Evolutionary conservation across 1,284 basidiomycete genomes (phyloP).

Genomic region (Moesziomyces globuligerus): DNA sequence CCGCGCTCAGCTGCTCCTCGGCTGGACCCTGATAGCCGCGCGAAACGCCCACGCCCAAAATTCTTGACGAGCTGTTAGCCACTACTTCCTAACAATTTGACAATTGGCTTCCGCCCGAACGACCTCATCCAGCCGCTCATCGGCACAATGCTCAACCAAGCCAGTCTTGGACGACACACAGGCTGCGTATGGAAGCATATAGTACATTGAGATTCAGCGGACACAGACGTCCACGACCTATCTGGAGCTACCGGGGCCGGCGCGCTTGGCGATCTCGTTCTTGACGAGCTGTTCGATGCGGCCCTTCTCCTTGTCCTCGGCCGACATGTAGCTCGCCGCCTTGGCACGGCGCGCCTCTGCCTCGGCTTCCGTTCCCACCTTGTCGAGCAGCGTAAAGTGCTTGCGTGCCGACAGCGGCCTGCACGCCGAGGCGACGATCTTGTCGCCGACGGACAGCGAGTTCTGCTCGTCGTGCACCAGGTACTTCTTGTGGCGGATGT

Average conservation of each 20-base stretch:
- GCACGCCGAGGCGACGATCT: constrained; percentile 58
- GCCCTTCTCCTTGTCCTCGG: constrained; percentile 57
- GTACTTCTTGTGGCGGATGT: constrained; percentile 62
- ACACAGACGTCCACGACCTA: not conserved
- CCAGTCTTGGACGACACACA: too few relatives aligned
- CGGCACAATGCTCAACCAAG: too few relatives aligned
- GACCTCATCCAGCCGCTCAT: too few relatives aligned
- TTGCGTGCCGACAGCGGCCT: constrained; percentile 62
- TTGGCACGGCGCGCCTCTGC: constrained; percentile 39
- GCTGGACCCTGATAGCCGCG: constrained; percentile 7
- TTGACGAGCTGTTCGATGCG: constrained; percentile 58
- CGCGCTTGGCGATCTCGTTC: constrained; percentile 45
- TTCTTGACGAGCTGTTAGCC: constrained; percentile 2
- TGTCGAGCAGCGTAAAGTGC: constrained; percentile 53
- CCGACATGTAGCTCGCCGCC: constrained; percentile 49
- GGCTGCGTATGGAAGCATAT: not conserved
- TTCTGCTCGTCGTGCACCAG: constrained; percentile 59
- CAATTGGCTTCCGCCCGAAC: too few relatives aligned
- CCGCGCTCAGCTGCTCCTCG: too few relatives aligned
- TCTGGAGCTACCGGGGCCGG: constrained; percentile 21
- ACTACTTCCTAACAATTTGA: too few relatives aligned
- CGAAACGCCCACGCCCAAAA: constrained; percentile 1
- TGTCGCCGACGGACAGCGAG: constrained; percentile 58
- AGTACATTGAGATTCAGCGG: not conserved
- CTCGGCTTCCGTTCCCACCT: constrained; percentile 39